These are phyloP conservation scores for Eutrema salsugineum DNA, from an alignment of 441 rosid genomes.

Conservation along the genomic window DNA sequence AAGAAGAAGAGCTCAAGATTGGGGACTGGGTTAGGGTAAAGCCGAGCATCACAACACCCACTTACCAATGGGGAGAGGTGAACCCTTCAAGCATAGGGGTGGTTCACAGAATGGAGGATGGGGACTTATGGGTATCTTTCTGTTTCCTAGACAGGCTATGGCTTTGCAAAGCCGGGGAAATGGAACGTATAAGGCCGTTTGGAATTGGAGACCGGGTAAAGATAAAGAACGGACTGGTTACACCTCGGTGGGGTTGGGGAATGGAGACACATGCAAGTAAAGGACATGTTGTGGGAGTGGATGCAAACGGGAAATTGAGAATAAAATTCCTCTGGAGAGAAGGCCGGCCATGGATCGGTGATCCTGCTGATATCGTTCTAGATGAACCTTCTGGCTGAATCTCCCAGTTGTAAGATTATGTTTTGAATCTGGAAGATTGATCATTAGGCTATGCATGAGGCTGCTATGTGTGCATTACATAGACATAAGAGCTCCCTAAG, in stretches of 20 bases:
- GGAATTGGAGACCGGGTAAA: slow-evolving; percentile 76
- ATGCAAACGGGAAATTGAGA: slow-evolving; percentile 91
- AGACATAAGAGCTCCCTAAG: slow-evolving; percentile 18
- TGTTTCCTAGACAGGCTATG: slow-evolving; percentile 92
- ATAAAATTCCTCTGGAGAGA: slow-evolving; percentile 97
- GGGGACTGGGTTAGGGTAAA: slow-evolving; percentile 94
- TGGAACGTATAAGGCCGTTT: slow-evolving; percentile 80
- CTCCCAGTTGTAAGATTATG: slow-evolving; percentile 6
- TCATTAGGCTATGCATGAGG: slow-evolving; percentile 23
- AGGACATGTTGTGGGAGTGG: slow-evolving; percentile 89
- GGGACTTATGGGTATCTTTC: slow-evolving; percentile 78
- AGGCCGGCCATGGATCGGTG: slow-evolving; percentile 97
- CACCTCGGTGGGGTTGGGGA: slow-evolving; percentile 99
- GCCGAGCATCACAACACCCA: slow-evolving; percentile 63
- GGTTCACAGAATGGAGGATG: slow-evolving; percentile 82
- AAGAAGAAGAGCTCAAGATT: slow-evolving; percentile 73
- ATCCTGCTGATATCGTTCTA: slow-evolving; percentile 88
- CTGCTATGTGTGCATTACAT: slow-evolving; percentile 11
- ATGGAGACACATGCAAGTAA: slow-evolving; percentile 98
- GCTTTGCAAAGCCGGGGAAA: slow-evolving; percentile 90
- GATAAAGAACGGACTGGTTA: slow-evolving; percentile 69
- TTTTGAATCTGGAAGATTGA: slow-evolving; percentile 22
- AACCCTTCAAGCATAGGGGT: slow-evolving; percentile 87
- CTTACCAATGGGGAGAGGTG: slow-evolving; percentile 98
- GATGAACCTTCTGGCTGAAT: slow-evolving; percentile 40